phyloP scores from a whole-genome alignment of 768 basidiomycete genomes.

The Russula sp. region DNA sequence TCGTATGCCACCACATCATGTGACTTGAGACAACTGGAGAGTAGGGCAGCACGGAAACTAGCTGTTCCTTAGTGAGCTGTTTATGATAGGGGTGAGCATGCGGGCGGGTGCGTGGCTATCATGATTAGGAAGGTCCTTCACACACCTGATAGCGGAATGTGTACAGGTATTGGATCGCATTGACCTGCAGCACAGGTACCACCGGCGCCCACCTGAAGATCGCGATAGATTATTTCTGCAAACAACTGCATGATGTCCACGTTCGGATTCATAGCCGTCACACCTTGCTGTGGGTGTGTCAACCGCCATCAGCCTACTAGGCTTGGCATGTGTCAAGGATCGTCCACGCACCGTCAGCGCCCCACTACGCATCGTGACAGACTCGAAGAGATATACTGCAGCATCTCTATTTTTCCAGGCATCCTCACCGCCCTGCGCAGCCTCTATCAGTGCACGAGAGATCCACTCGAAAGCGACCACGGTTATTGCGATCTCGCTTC shows the following conservation, averaged over 20 bases:
- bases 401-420: constrained; percentile 81
- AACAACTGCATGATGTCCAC: constrained; percentile 96
- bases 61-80: too few species aligned
- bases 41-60: too few species aligned
- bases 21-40: constrained; percentile 50
- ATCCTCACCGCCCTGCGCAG: too few species aligned
- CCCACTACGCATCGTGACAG: constrained; percentile 83
- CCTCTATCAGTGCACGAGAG: too few species aligned
- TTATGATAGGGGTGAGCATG: too few species aligned
- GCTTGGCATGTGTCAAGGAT: not conserved
- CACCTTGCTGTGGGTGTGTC: constrained; percentile 53
- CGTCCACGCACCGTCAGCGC: constrained; percentile 60
- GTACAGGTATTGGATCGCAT: constrained; percentile 90
- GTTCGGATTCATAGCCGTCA: constrained; percentile 86
- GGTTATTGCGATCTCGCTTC: constrained; percentile 52
- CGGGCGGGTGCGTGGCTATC: too few species aligned
- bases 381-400: constrained; percentile 87
- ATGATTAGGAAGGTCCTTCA: too few species aligned
- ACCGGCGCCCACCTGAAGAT: constrained; percentile 54
- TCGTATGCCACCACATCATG: constrained; percentile 85
- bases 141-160: constrained; percentile 91
- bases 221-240: constrained; percentile 82
- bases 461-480: constrained; percentile 66
- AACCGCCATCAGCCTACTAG: too few species aligned
- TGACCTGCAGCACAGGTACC: constrained; percentile 66